Conservation (phyloP, 2,329 filamentous ascomycete genomes). For the Catunica adiposa region DNA sequence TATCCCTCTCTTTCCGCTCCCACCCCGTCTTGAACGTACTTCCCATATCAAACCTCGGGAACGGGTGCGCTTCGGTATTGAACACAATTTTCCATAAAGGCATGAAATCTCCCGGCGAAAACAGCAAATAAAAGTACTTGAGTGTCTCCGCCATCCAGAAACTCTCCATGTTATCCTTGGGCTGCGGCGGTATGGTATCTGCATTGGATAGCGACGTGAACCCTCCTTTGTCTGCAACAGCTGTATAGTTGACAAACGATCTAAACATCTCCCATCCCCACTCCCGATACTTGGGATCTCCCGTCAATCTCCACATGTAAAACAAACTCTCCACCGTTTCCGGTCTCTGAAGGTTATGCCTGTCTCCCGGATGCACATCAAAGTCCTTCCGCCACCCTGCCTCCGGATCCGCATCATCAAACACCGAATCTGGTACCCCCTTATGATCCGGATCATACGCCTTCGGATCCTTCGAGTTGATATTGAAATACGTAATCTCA, state of each 20-base stretch:
- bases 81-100: conserved; percentile 78
- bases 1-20: conserved; percentile 49
- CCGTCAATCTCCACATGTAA: conserved; percentile 98
- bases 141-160: conserved; percentile 98
- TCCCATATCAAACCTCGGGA: conserved; percentile 73
- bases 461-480: conserved; percentile 29
- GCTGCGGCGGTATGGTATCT: conserved; percentile 48
- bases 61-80: conserved; percentile 87
- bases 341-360: conserved; percentile 84
- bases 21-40: conserved; percentile 67
- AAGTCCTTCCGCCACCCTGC: conserved; percentile 63
- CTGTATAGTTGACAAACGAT: conserved; percentile 71
- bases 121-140: conserved; percentile 94
- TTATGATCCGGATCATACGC: conserved; percentile 21
- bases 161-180: conserved; percentile 90
- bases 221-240: conserved; percentile 58
- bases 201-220: conserved; percentile 73
- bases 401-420: conserved; percentile 15
- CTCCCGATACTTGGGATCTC: conserved; percentile 71
- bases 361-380: conserved; percentile 61
- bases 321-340: conserved; percentile 95
- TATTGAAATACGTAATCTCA: conserved; percentile 84
- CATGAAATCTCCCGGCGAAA: conserved; percentile 66
- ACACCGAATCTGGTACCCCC: conserved; percentile 3
- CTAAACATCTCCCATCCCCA: conserved; percentile 99